Conservation (phyloP, 306 rosid genomes). For the Cucurbita argyrosperma region DNA sequence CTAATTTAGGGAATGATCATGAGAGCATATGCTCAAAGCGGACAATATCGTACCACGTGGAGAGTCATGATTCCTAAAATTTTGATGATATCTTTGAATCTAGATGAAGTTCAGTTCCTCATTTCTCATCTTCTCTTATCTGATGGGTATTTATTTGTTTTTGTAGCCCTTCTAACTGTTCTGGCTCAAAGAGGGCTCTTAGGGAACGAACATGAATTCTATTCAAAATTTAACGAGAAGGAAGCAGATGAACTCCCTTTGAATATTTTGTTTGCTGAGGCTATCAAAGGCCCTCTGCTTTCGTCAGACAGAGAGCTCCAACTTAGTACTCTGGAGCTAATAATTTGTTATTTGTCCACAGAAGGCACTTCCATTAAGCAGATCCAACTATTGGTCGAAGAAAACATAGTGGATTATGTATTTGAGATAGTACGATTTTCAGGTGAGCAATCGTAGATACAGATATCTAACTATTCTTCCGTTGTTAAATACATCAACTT, state of each 20-base stretch:
- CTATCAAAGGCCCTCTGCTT: slow-evolving; percentile 85
- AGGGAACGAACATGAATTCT: slow-evolving; percentile 30
- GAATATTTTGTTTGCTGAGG: slow-evolving; percentile 58
- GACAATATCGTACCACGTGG: too few species aligned
- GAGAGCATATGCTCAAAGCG: too few species aligned
- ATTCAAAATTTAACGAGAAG: slow-evolving; percentile 21
- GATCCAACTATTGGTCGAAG: slow-evolving; percentile 65
- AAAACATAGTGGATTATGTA: slow-evolving; percentile 80
- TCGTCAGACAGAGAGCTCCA: slow-evolving; percentile 72
- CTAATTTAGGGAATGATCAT: too few species aligned
- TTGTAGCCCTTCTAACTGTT: slow-evolving; percentile 58
- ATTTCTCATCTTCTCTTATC: neutral
- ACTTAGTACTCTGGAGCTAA: slow-evolving; percentile 51
- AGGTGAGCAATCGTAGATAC: slow-evolving; percentile 30
- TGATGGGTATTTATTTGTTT: slow-evolving; percentile 7
- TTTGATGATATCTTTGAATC: neutral
- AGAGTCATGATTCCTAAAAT: neutral
- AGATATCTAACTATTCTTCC: neutral
- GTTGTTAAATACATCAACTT: neutral
- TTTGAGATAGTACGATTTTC: slow-evolving; percentile 86
- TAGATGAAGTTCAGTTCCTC: neutral
- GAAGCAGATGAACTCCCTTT: slow-evolving; percentile 31
- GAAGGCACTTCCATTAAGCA: slow-evolving; percentile 37
- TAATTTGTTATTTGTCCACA: slow-evolving; percentile 55
- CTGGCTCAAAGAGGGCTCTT: slow-evolving; percentile 55